Base-by-base conservation (phyloP, 495 filamentous ascomycete species). In the Thozetella sp. region DNA sequence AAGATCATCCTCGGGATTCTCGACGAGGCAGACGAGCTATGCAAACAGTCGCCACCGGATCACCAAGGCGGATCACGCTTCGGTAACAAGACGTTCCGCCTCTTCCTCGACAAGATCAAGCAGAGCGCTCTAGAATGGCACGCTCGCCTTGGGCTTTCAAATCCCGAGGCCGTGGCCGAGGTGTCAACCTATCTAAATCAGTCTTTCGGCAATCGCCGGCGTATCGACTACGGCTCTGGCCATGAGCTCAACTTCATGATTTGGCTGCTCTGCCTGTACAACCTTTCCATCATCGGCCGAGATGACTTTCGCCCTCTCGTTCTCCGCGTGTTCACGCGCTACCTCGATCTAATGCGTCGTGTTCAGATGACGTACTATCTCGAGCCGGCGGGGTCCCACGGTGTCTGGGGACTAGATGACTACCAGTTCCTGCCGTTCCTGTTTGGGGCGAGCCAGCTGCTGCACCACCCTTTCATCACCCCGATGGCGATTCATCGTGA, bases 401-500 rank as follows among this genome's bases (percentile, higher is more conserved):
- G 94, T 17, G 95, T 99, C 25, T 99, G 95, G 95, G 95, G 95
- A 3, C 81, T 99, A 20, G 95, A 99, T 67, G 95, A 99, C 72
- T 97, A 98, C 81, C 94, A 96, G 63, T 99, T 98, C 77, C 79
- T 97, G 13, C 96, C 96, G 0, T 99, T 98, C 70, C 86, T 98
- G 2, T 93, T 98, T 65, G 96, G 95, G 25, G 90, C 94, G 37
- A 88, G 90, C 25, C 95, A 99, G 74, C 85, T 99, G 23, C 80
- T 95, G 2, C 84, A 89, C 55, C 95, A 99, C 69, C 86, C 88
- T 0, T 93, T 90, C 70, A 88, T 99, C 48, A 94, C 93, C 0
- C 95, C 95, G 1, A 75, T 91, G 53, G 83, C 86, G 1, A 95
- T 99, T 60, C 95, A 99, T 72, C 92, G 93, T 67, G 83, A 85